These are phyloP conservation scores for Aspergillus costaricaensis DNA, from an alignment of 2,329 filamentous ascomycete species.

Conservation along the genomic window DNA sequence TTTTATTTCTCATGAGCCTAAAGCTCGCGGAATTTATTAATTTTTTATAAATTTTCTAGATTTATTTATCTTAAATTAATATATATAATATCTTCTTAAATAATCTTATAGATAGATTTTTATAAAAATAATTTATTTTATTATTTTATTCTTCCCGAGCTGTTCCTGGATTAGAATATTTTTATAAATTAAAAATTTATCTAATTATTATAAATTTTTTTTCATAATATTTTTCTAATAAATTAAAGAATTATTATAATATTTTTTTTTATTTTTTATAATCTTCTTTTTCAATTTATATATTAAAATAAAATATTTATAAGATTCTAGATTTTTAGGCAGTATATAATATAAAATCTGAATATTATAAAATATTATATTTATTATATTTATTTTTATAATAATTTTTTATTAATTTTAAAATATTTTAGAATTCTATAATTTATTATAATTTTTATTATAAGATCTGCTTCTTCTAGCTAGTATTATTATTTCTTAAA, in stretches of 20 bases:
- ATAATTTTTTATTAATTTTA: neutral
- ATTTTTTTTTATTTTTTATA: neutral
- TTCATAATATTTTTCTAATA: neutral
- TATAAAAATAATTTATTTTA: neutral
- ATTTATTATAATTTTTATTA: conserved; percentile 4
- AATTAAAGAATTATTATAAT: neutral
- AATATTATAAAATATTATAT: neutral
- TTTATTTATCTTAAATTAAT: neutral
- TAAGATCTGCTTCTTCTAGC: neutral
- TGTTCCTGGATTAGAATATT: neutral
- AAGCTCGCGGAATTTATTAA: neutral
- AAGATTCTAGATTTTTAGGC: neutral
- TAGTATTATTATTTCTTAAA: conserved; percentile 3
- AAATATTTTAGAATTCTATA: conserved; percentile 5
- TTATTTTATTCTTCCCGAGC: neutral
- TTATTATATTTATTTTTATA: neutral
- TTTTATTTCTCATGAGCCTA: neutral
- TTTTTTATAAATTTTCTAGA: neutral
- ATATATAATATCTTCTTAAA: neutral
- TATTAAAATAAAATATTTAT: neutral
- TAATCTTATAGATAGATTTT: neutral
- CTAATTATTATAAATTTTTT: neutral
- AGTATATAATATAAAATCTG: neutral
- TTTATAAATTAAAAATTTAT: neutral
- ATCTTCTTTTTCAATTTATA: neutral